Conservation (phyloP, 2,329 filamentous ascomycete genomes). For the Falciphora oryzae region DNA sequence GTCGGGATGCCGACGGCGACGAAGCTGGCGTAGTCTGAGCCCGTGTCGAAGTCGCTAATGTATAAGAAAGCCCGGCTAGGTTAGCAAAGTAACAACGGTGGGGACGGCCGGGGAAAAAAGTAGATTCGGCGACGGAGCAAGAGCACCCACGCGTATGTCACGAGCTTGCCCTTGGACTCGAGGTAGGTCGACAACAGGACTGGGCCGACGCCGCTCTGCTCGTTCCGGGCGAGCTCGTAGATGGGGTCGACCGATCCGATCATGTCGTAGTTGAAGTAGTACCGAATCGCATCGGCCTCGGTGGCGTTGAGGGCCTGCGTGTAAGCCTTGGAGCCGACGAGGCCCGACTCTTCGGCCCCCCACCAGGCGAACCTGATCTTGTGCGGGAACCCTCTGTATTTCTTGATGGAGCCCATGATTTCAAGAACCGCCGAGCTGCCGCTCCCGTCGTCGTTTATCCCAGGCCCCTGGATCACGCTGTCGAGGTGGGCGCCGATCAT, state of each 20-base stretch:
- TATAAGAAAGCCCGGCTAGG: not conserved
- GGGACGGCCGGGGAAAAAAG: not conserved
- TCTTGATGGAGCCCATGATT: constrained; percentile 17
- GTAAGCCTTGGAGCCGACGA: constrained; percentile 26
- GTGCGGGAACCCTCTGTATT: constrained; percentile 17
- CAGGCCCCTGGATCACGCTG: constrained; percentile 27
- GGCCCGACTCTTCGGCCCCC: constrained; percentile 18
- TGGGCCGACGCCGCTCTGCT: constrained; percentile 30
- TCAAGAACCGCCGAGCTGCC: constrained; percentile 19
- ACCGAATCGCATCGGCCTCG: constrained; percentile 28
- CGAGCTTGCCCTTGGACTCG: constrained; percentile 25
- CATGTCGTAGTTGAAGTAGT: constrained; percentile 38
- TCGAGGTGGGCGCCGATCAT: constrained; percentile 38
- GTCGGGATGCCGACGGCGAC: constrained; percentile 48
- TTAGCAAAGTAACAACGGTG: not conserved
- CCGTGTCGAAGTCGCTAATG: constrained; percentile 46
- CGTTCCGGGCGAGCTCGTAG: constrained; percentile 29
- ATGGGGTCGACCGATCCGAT: constrained; percentile 30
- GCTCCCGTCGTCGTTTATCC: constrained; percentile 21
- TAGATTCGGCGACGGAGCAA: too few relatives aligned
- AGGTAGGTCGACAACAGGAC: constrained; percentile 29
- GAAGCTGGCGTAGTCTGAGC: constrained; percentile 56
- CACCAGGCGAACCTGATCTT: constrained; percentile 22
- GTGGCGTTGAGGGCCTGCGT: constrained; percentile 24
- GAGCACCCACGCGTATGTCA: constrained; percentile 15